These are phyloP conservation scores for Tulasnella sp. DNA, from an alignment of 768 basidiomycete genomes.

Conservation along the genomic window DNA sequence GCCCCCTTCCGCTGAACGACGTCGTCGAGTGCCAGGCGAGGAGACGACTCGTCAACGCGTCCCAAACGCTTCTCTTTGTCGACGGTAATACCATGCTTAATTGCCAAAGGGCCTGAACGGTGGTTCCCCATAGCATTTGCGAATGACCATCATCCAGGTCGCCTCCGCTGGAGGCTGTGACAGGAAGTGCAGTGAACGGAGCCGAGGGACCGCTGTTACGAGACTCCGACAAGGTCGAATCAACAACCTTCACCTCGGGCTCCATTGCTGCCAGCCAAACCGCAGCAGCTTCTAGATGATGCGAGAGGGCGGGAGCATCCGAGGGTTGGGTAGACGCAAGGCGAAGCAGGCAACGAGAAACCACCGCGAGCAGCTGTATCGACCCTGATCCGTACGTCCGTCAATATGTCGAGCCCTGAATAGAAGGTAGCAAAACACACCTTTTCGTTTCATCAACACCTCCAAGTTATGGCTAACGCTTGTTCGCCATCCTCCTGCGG, in stretches of 20 bases:
- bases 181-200: constrained; percentile 36
- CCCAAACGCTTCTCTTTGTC: constrained; percentile 44
- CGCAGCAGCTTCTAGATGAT: constrained; percentile 26
- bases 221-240: neutral
- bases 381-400: neutral
- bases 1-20: constrained; percentile 42
- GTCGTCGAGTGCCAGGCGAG: constrained; percentile 54
- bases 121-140: constrained; percentile 46
- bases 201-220: constrained; percentile 29
- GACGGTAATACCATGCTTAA: constrained; percentile 45
- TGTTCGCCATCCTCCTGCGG: constrained; percentile 4
- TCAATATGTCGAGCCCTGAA: neutral
- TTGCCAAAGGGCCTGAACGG: constrained; percentile 57
- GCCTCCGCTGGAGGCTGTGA: constrained; percentile 12
- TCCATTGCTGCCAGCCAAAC: constrained; percentile 13
- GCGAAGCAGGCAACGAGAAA: neutral
- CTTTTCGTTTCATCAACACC: constrained; percentile 14
- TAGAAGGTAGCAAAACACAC: neutral
- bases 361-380: neutral
- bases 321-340: neutral
- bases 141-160: neutral
- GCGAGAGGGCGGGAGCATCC: neutral
- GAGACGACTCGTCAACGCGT: constrained; percentile 51
- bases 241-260: neutral
- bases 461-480: constrained; percentile 7